Evolutionary conservation across 371 early-diverging fungal genomes (phyloP).

Genomic region (Actinomucor elegans): DNA sequence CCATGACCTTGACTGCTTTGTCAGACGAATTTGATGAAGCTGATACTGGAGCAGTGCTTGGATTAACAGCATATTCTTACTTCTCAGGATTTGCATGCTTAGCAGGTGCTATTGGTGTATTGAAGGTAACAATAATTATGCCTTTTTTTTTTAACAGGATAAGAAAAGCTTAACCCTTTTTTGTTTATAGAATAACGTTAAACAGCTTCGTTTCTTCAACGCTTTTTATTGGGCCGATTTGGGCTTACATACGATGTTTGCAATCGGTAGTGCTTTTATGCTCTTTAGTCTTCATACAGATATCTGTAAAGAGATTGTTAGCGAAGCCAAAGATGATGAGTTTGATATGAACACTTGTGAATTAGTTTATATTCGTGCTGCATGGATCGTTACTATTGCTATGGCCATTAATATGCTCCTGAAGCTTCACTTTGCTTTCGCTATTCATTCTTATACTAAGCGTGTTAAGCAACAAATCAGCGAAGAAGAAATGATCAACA

Average conservation of each 20-base stretch:
- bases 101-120: slow-evolving; percentile 41
- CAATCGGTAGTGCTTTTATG: slow-evolving; percentile 34
- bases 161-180: neutral
- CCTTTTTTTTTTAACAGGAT: neutral
- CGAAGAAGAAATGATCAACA: slow-evolving; percentile 6
- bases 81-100: slow-evolving; percentile 38
- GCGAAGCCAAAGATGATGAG: slow-evolving; percentile 28
- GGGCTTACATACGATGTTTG: slow-evolving; percentile 40
- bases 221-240: slow-evolving; percentile 44
- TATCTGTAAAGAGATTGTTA: slow-evolving; percentile 36
- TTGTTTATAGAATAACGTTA: slow-evolving; percentile 36
- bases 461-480: slow-evolving; percentile 11
- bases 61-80: slow-evolving; percentile 37
- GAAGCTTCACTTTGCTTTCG: slow-evolving; percentile 49
- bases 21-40: slow-evolving; percentile 30
- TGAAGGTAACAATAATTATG: slow-evolving; percentile 32
- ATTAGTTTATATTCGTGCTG: slow-evolving; percentile 25
- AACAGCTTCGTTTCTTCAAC: slow-evolving; percentile 37
- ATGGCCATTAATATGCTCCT: slow-evolving; percentile 42
- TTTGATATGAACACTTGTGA: slow-evolving; percentile 44
- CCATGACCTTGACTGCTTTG: slow-evolving; percentile 30
- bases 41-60: slow-evolving; percentile 33
- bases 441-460: slow-evolving; percentile 37
- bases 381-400: slow-evolving; percentile 34
- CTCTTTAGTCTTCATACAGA: slow-evolving; percentile 36